Conservation (phyloP, 768 basidiomycete species). For the Fomitopsis pulvina region DNA sequence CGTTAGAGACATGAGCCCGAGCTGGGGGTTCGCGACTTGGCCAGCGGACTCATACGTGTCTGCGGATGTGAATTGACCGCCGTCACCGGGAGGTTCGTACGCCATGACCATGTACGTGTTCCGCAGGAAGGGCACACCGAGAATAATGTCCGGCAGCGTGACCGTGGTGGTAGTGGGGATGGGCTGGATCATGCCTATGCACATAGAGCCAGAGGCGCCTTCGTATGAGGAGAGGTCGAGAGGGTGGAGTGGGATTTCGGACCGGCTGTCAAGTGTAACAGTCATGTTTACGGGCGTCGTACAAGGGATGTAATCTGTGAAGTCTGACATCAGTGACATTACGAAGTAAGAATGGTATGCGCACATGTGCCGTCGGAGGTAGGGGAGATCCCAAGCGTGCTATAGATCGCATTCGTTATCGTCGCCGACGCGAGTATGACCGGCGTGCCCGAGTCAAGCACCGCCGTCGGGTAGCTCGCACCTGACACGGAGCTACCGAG, state of each 20-base stretch:
- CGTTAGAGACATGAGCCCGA: constrained; percentile 62
- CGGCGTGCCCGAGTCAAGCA: constrained; percentile 71
- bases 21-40: constrained; percentile 31
- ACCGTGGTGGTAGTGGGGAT: constrained; percentile 31
- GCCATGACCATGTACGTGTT: constrained; percentile 76
- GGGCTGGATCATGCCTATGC: constrained; percentile 64
- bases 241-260: constrained; percentile 60
- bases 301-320: constrained; percentile 72
- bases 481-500: constrained; percentile 36
- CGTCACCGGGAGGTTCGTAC: constrained; percentile 40
- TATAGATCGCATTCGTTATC: constrained; percentile 74
- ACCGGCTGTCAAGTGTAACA: constrained; percentile 53
- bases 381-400: constrained; percentile 59
- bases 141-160: constrained; percentile 58
- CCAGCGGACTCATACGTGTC: constrained; percentile 11
- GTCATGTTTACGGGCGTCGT: constrained; percentile 64
- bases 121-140: constrained; percentile 73
- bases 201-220: constrained; percentile 39
- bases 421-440: constrained; percentile 51
- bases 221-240: constrained; percentile 65
- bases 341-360: constrained; percentile 20
- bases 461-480: constrained; percentile 46
- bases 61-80: constrained; percentile 38
- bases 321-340: constrained; percentile 13
- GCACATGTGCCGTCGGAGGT: constrained; percentile 57